A percentile compares a stretch with the other conserved stretches of the same genome.
phyloP scores from a whole-genome alignment of 441 rosid species.

The Mallotus repandus region DNA sequence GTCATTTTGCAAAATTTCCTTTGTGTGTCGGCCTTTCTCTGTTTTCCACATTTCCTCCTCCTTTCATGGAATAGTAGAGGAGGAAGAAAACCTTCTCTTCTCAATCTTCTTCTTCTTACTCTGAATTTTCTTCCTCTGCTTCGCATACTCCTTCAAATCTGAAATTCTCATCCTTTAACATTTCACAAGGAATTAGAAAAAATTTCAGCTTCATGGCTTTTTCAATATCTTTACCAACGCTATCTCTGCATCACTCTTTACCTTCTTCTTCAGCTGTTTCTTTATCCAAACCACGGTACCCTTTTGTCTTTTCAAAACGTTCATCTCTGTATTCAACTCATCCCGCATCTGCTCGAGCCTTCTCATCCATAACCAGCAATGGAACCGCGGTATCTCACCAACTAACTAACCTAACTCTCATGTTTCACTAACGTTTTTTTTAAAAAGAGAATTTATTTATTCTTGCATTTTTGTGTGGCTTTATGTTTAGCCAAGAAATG shows the following conservation, averaged over 20 bases:
- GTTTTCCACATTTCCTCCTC: not conserved
- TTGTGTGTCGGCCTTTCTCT: not conserved
- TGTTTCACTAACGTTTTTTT: not conserved
- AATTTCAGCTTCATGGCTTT: slow-evolving; percentile 6
- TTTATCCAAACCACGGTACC: slow-evolving; percentile 25
- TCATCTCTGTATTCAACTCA: slow-evolving; percentile 13
- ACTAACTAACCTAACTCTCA: slow-evolving; percentile 17
- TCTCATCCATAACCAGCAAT: slow-evolving; percentile 40
- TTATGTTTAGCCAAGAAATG: slow-evolving; percentile 40
- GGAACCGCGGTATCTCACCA: slow-evolving; percentile 41
- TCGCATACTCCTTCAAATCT: too few relatives aligned
- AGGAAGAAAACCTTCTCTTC: not conserved
- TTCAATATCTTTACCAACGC: not conserved
- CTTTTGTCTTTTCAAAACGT: slow-evolving; percentile 16
- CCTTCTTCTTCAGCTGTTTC: slow-evolving; percentile 15
- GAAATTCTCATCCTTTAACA: not conserved
- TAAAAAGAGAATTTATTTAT: not conserved
- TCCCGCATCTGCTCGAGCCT: slow-evolving; percentile 22
- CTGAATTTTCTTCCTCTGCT: not conserved
- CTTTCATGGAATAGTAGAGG: not conserved
- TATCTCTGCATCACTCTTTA: not conserved
- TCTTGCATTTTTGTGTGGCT: not conserved
- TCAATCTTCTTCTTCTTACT: not conserved
- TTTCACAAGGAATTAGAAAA: too few relatives aligned
- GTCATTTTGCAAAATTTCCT: not conserved